Percentiles rank a stretch among this genome's conserved stretches.
phyloP scores from a whole-genome alignment of 352 stramenopile species.

The Peronospora farinosa region DNA sequence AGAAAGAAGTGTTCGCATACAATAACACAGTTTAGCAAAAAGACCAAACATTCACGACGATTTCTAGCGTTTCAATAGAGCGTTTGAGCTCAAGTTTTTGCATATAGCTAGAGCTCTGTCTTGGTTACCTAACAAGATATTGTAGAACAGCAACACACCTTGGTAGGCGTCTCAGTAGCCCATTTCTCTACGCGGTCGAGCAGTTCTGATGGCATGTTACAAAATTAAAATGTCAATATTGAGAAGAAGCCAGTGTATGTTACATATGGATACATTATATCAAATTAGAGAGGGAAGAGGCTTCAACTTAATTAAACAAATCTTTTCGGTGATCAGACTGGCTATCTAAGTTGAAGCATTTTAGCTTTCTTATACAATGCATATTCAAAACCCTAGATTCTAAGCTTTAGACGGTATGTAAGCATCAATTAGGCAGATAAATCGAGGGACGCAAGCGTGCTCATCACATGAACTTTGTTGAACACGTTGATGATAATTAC shows the following conservation, averaged over 20 bases:
- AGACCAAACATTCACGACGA: not conserved
- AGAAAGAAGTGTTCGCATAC: slow-evolving; percentile 1
- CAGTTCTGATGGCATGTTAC: slow-evolving; percentile 60
- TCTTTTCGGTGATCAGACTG: not conserved
- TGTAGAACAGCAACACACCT: slow-evolving; percentile 20
- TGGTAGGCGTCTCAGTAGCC: slow-evolving; percentile 59
- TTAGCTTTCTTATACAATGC: too few relatives aligned
- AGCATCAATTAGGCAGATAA: too few relatives aligned
- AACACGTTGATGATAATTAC: too few relatives aligned
- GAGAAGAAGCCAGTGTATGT: slow-evolving; percentile 16
- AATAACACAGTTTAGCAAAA: slow-evolving; percentile 1
- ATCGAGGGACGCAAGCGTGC: too few relatives aligned
- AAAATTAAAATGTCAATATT: slow-evolving; percentile 1
- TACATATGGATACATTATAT: slow-evolving; percentile 10
- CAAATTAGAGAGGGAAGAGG: not conserved
- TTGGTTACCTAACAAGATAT: slow-evolving; percentile 5
- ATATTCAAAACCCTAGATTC: too few relatives aligned
- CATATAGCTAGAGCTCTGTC: not conserved
- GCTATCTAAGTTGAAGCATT: too few relatives aligned
- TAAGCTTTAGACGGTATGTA: too few relatives aligned
- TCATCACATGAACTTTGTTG: too few relatives aligned
- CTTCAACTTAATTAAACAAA: slow-evolving; percentile 23
- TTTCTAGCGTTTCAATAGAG: slow-evolving; percentile 1
- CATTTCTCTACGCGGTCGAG: slow-evolving; percentile 70
- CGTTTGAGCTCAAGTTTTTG: not conserved